A percentile compares a stretch with the other conserved stretches of the same genome.
Conservation (phyloP, 2,329 filamentous ascomycete genomes). For the Zarea fungicola region DNA sequence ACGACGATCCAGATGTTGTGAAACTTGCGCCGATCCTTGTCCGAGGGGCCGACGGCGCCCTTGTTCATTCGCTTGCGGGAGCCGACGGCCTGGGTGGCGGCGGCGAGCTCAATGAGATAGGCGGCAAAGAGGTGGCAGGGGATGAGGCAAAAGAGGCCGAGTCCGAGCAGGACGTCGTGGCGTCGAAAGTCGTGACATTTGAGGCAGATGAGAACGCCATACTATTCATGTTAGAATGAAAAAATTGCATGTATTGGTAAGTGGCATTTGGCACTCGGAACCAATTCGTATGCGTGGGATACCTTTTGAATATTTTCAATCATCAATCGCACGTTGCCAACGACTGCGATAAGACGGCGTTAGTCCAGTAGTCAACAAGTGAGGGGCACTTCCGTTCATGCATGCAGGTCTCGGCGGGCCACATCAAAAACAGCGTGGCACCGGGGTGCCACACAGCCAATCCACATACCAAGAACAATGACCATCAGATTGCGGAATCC, state of each 20-base stretch:
- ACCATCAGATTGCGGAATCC: conserved; percentile 97
- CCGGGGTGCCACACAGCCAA: too few species aligned
- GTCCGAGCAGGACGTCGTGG: conserved; percentile 70
- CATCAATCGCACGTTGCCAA: conserved; percentile 87
- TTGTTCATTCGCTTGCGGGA: conserved; percentile 52
- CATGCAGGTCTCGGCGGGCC: too few species aligned
- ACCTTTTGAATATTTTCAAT: conserved; percentile 97
- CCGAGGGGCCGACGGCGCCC: conserved; percentile 43
- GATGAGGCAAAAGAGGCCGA: conserved; percentile 77
- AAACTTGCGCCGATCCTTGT: conserved; percentile 61
- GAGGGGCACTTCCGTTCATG: too few species aligned
- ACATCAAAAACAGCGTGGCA: too few species aligned
- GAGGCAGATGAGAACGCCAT: conserved; percentile 90
- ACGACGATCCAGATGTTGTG: conserved; percentile 74
- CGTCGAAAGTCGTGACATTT: conserved; percentile 81
- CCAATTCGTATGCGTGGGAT: too few species aligned
- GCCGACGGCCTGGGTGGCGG: conserved; percentile 70
- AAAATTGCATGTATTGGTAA: background rate
- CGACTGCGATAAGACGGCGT: conserved; percentile 50
- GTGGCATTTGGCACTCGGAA: background rate
- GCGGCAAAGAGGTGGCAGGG: conserved; percentile 88
- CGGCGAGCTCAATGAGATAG: conserved; percentile 81
- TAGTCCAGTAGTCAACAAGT: too few species aligned
- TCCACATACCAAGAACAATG: conserved; percentile 68
- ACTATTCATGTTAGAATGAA: conserved; percentile 45